Evolutionary conservation across 345 rosid species (phyloP).

Genomic region (Euphorbia pulcherrima): DNA sequence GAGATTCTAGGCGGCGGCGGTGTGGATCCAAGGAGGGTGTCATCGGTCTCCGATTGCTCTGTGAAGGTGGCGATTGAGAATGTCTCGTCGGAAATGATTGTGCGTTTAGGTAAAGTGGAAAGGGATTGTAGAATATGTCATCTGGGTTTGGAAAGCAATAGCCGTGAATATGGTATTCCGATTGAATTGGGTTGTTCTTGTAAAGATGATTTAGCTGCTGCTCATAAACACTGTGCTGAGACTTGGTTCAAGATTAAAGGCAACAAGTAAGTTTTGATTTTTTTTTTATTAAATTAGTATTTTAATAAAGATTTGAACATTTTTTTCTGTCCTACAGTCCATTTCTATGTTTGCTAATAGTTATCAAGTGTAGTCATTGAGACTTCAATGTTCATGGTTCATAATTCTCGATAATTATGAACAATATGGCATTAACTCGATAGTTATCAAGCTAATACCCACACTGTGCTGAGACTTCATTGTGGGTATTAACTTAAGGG

Average conservation of each 20-base stretch:
- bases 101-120: constrained; percentile 41
- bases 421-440: too few relatives aligned
- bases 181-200: constrained; percentile 88
- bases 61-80: constrained; percentile 51
- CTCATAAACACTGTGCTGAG: constrained; percentile 93
- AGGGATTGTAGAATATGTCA: constrained; percentile 90
- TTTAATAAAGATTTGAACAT: not conserved
- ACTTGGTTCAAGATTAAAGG: constrained; percentile 98
- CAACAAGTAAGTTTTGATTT: constrained; percentile 54
- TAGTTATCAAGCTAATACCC: too few relatives aligned
- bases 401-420: not conserved
- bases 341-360: not conserved
- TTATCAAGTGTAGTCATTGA: not conserved
- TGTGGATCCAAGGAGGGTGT: constrained; percentile 46
- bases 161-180: constrained; percentile 57
- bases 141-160: constrained; percentile 65
- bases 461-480: too few relatives aligned
- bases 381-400: not conserved
- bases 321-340: constrained; percentile 2
- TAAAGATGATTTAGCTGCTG: constrained; percentile 88
- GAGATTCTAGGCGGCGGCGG: constrained; percentile 28
- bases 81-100: constrained; percentile 34
- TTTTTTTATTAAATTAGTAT: not conserved
- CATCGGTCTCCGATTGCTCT: constrained; percentile 58
- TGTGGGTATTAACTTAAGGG: too few relatives aligned